These are phyloP conservation scores for Lactarius psammicola DNA, from an alignment of 768 basidiomycete species.

Conservation along the genomic window DNA sequence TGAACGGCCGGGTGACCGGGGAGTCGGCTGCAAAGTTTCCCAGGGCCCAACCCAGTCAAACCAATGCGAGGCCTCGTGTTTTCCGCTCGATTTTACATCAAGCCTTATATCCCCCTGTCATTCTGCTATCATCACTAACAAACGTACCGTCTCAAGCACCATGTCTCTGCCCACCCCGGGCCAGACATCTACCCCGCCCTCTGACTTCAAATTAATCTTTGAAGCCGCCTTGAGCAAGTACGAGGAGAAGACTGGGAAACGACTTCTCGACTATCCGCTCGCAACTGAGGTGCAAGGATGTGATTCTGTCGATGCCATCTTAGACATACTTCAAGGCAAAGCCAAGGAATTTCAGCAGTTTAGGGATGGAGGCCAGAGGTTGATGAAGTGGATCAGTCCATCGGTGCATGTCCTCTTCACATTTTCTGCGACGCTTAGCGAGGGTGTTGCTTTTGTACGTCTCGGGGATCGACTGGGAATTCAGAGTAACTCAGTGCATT, in stretches of 20 bases:
- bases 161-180: neutral
- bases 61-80: too few species aligned
- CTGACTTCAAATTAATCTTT: slow-evolving; percentile 2
- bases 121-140: neutral
- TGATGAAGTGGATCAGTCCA: neutral
- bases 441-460: neutral
- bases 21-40: too few species aligned
- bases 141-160: neutral
- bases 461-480: too few species aligned
- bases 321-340: neutral
- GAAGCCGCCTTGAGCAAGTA: slow-evolving; percentile 4
- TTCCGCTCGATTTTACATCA: too few species aligned
- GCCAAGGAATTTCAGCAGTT: neutral
- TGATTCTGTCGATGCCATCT: neutral
- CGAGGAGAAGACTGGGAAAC: neutral
- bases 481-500: neutral
- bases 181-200: neutral
- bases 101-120: too few species aligned
- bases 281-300: neutral
- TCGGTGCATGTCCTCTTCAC: neutral
- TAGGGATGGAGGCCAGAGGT: neutral
- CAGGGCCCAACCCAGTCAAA: too few species aligned
- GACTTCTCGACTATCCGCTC: slow-evolving; percentile 6
- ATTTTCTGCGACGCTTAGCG: neutral
- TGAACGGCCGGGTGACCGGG: too few species aligned